Conservation (phyloP, 306 rosid genomes). For the Cicer judaicum region DNA sequence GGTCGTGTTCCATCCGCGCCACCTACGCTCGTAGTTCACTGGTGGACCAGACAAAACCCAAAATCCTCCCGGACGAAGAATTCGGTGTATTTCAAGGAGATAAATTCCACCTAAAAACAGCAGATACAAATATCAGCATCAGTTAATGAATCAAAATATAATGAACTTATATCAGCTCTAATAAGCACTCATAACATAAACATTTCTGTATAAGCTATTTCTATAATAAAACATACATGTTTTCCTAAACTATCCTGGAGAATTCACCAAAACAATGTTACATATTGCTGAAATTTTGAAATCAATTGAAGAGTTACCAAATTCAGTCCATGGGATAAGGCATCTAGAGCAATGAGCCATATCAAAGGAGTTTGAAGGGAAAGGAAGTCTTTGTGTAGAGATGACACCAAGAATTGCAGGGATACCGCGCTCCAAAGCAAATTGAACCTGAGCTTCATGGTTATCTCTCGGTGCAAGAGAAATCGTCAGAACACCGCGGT, state of each 20-base stretch:
- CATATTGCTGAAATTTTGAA: background rate
- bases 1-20: slow-evolving; percentile 98
- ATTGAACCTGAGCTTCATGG: slow-evolving; percentile 99
- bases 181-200: too few species aligned
- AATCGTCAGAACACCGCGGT: slow-evolving; percentile 82
- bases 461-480: slow-evolving; percentile 99
- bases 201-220: too few species aligned
- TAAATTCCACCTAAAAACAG: slow-evolving; percentile 79
- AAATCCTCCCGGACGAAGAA: slow-evolving; percentile 97
- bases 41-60: slow-evolving; percentile 99
- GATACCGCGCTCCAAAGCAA: slow-evolving; percentile 97
- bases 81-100: slow-evolving; percentile 84
- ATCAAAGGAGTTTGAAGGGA: slow-evolving; percentile 91
- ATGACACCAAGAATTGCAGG: slow-evolving; percentile 97
- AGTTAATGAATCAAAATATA: slow-evolving; percentile 7
- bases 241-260: too few species aligned
- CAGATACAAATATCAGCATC: slow-evolving; percentile 17
- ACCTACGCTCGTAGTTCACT: slow-evolving; percentile 80
- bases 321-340: slow-evolving; percentile 99
- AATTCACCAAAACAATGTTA: too few species aligned
- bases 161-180: slow-evolving; percentile 6
- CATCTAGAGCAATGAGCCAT: slow-evolving; percentile 99
- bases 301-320: slow-evolving; percentile 62
- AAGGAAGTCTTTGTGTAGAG: slow-evolving; percentile 96
- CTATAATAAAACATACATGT: too few species aligned